Conservation (phyloP, 179 eudicot genomes). For the Pouteria campechiana region DNA sequence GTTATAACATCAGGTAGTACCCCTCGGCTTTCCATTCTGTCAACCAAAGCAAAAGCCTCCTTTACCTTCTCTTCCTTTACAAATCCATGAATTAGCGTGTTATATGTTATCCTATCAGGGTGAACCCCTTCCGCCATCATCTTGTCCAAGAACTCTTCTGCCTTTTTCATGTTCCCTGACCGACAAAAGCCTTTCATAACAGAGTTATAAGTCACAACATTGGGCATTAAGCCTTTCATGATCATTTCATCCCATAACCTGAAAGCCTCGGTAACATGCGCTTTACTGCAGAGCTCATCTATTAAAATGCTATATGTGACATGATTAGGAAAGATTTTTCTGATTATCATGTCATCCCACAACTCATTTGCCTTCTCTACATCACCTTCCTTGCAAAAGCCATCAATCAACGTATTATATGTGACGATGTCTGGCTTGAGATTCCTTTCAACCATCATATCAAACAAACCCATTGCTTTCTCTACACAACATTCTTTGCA, state of each 20-base stretch:
- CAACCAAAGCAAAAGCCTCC: conserved; percentile 44
- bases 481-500: conserved; percentile 45
- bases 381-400: conserved; percentile 66
- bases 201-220: conserved; percentile 51
- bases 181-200: conserved; percentile 66
- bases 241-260: conserved; percentile 80
- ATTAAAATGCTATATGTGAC: conserved; percentile 55
- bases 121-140: conserved; percentile 29
- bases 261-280: conserved; percentile 39
- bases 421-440: conserved; percentile 73
- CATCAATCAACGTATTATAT: conserved; percentile 69
- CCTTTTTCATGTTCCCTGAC: conserved; percentile 40
- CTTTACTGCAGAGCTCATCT: conserved; percentile 44
- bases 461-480: conserved; percentile 41
- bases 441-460: conserved; percentile 52
- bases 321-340: conserved; percentile 39
- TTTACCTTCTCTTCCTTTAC: conserved; percentile 48
- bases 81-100: conserved; percentile 69
- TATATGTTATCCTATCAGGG: conserved; percentile 58
- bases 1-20: conserved; percentile 54
- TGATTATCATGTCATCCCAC: conserved; percentile 41
- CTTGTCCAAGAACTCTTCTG: conserved; percentile 33
- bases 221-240: conserved; percentile 50
- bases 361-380: conserved; percentile 48
- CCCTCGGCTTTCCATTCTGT: conserved; percentile 52